A percentile compares a stretch with the other conserved stretches of the same genome.
phyloP scores from a whole-genome alignment of 257 asterid species.

The Ilex aquifolium region DNA sequence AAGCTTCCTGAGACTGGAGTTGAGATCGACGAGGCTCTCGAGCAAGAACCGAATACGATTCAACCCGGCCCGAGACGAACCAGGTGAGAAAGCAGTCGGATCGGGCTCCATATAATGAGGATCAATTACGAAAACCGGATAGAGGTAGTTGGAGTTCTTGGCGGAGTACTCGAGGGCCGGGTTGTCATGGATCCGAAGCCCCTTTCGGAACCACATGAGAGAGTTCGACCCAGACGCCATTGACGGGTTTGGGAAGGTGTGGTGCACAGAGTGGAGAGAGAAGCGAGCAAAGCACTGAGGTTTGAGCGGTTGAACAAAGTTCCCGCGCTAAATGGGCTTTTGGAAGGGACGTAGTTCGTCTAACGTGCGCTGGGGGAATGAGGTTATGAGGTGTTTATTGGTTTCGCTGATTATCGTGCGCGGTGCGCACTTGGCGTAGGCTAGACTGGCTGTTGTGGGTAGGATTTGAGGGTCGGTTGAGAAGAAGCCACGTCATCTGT shows the following conservation, averaged over 20 bases:
- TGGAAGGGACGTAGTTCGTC: neutral
- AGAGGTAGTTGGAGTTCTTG: slow-evolving; percentile 39
- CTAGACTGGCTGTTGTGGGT: neutral
- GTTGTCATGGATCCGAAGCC: slow-evolving; percentile 85
- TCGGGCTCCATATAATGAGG: slow-evolving; percentile 95
- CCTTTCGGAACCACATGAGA: slow-evolving; percentile 84
- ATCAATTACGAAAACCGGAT: slow-evolving; percentile 89
- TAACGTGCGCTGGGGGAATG: slow-evolving; percentile 37
- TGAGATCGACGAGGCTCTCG: slow-evolving; percentile 75
- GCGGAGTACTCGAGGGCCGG: slow-evolving; percentile 85
- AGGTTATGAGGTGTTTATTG: slow-evolving; percentile 28
- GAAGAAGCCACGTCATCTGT: slow-evolving; percentile 40
- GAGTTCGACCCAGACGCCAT: slow-evolving; percentile 61
- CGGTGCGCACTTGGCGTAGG: slow-evolving; percentile 20
- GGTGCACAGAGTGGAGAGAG: slow-evolving; percentile 9
- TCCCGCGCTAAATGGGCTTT: slow-evolving; percentile 42
- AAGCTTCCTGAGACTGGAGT: slow-evolving; percentile 46
- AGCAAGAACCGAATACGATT: slow-evolving; percentile 77
- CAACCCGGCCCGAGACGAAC: slow-evolving; percentile 74
- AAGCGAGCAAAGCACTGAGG: slow-evolving; percentile 18
- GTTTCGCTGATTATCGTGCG: neutral
- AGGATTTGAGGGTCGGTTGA: slow-evolving; percentile 21
- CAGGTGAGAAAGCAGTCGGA: slow-evolving; percentile 52
- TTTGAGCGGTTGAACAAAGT: slow-evolving; percentile 6
- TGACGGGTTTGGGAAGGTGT: slow-evolving; percentile 7